Evolutionary conservation across 75 land plant genomes (phyloP).

Genomic region (Sequoia sempervirens): DNA sequence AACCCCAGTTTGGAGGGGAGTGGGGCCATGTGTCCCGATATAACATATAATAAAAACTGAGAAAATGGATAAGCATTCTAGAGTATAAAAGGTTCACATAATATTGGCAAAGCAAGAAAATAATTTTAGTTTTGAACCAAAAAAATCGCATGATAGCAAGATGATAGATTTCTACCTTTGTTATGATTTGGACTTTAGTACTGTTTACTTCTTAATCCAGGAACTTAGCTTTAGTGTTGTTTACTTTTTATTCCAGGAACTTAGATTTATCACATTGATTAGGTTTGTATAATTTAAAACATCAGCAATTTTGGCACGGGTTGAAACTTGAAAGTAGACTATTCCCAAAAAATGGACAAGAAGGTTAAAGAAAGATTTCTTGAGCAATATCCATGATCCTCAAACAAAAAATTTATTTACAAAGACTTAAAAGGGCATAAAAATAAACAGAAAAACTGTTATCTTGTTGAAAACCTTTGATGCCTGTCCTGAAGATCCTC

Average conservation of each 20-base stretch:
- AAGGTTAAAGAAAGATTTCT: background rate
- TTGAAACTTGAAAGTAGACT: background rate
- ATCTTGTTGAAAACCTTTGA: constrained; percentile 28
- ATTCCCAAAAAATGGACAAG: background rate
- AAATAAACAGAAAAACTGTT: background rate
- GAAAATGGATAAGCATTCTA: background rate
- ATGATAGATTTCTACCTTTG: background rate
- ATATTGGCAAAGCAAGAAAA: background rate
- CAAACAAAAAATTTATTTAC: background rate
- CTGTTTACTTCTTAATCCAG: background rate
- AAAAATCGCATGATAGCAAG: background rate
- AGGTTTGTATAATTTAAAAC: background rate
- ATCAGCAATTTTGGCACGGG: background rate
- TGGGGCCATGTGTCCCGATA: too few relatives aligned
- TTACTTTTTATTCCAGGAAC: background rate
- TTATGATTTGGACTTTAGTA: background rate
- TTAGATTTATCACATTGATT: background rate
- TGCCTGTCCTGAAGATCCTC: constrained; percentile 52
- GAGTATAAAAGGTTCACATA: background rate
- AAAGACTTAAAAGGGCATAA: background rate
- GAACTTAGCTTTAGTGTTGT: background rate
- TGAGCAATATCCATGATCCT: background rate
- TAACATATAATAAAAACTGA: background rate
- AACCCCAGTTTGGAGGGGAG: too few relatives aligned
- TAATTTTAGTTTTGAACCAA: background rate